phyloP scores from a whole-genome alignment of 2,329 filamentous ascomycete genomes.

The Polychaeton citri region DNA sequence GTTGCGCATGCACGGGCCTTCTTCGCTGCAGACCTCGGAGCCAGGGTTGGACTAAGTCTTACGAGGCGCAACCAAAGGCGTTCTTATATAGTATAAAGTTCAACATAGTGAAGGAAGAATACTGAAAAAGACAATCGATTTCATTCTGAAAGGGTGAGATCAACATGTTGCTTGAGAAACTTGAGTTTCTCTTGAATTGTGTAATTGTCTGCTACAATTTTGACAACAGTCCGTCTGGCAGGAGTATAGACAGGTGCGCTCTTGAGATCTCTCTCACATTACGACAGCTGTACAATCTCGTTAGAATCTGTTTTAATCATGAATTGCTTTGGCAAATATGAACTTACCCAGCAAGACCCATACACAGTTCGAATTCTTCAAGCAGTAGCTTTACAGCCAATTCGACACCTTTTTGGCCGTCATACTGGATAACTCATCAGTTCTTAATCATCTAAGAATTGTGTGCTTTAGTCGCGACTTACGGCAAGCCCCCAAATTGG shows the following conservation, averaged over 20 bases:
- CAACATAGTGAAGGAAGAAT: too few relatives aligned
- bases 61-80: too few relatives aligned
- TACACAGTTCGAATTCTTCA: conserved; percentile 5
- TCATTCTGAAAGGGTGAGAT: too few relatives aligned
- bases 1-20: too few relatives aligned
- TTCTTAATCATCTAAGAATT: background rate
- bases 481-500: conserved; percentile 7
- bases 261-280: background rate
- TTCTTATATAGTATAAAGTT: too few relatives aligned
- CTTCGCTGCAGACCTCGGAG: too few relatives aligned
- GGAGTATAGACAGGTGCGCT: background rate
- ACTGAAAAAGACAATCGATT: too few relatives aligned
- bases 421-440: conserved; percentile 19
- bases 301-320: background rate
- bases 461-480: background rate
- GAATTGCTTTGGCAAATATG: background rate
- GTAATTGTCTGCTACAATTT: too few relatives aligned
- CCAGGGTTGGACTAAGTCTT: too few relatives aligned
- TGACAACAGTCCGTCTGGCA: background rate
- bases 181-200: too few relatives aligned
- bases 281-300: background rate
- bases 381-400: conserved; percentile 6
- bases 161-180: too few relatives aligned
- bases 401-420: conserved; percentile 15
- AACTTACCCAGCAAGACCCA: conserved; percentile 2